A percentile compares a stretch with the other conserved stretches of the same genome.
These are phyloP conservation scores for Pseudogymnoascus sp. DNA, from an alignment of 2,329 filamentous ascomycete species.

Conservation along the genomic window DNA sequence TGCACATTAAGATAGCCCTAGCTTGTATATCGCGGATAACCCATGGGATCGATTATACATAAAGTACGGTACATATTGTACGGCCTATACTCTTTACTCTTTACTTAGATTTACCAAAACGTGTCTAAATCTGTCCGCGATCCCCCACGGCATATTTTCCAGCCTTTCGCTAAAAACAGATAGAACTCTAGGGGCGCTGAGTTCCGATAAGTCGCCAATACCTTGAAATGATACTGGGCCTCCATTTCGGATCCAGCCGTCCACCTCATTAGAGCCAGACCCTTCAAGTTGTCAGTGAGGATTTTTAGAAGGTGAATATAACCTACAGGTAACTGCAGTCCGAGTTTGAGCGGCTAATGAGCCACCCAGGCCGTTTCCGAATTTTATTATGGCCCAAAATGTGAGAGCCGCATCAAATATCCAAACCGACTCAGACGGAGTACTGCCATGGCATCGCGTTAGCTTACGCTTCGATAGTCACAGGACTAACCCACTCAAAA, in stretches of 20 bases:
- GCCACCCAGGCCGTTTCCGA: conserved; percentile 5
- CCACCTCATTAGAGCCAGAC: conserved; percentile 13
- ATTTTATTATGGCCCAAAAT: conserved; percentile 16
- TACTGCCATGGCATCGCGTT: conserved; percentile 4
- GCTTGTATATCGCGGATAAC: background rate
- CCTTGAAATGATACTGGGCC: conserved; percentile 14
- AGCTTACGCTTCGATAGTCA: background rate
- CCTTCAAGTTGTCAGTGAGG: conserved; percentile 9
- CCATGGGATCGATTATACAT: background rate
- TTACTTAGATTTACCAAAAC: conserved; percentile 13
- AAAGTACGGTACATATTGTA: background rate
- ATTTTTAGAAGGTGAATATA: background rate
- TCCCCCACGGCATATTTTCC: conserved; percentile 14
- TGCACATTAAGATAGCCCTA: background rate
- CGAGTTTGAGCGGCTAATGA: background rate
- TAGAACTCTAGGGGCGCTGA: conserved; percentile 12
- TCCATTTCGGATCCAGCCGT: conserved; percentile 13
- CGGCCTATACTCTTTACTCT: conserved; percentile 7
- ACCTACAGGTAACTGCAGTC: conserved; percentile 13
- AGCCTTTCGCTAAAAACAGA: conserved; percentile 14
- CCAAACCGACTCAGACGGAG: conserved; percentile 13
- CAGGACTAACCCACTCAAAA: conserved; percentile 12
- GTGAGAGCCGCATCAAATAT: conserved; percentile 13
- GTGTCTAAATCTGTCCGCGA: conserved; percentile 13
- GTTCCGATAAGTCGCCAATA: conserved; percentile 12